Evolutionary conservation across 2,329 filamentous ascomycete species (phyloP), one percentile per base, ranked within the genome.

Genomic region (Pseudodiploospora longispora): DNA sequence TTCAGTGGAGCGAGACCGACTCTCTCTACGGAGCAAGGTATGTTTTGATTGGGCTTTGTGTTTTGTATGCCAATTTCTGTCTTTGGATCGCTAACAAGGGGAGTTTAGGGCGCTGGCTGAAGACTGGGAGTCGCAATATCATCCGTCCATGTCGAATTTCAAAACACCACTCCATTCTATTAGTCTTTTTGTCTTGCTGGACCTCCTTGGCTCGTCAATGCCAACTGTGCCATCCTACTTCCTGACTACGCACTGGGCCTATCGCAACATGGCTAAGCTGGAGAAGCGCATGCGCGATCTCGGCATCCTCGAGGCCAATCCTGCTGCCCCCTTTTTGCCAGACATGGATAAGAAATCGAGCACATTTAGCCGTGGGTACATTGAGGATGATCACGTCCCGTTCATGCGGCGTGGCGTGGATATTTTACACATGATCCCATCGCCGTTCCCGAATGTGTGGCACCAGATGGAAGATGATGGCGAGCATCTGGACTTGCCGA

Each of bases 161-260:
- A 78, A 77, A 45, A 91, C 76, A 1, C 80, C 82, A 0, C 70
- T 97, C 2, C 76, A 82, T 30, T 82, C 87, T 32, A 96, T 97
- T 58, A 83, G 82, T 43, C 75, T 97, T 8, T 95, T 97, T 60
- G 74, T 97, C 6, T 78, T 97, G n/a, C 77, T 97, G 30, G 93
- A 97, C 61, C 75, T 97, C 6, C 78, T 97, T 0, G 93, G 93
- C 6, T 68, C 79, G 0, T 66, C 76, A 8, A 64, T 78, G 36
- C 88, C 90, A 0, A 67, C 57, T 0, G 75, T 98, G 1, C 88
- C 88, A 1, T 94, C 87, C 1, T 96, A 91, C 67, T 96, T 94
- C 61, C 75, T 82, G 47, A 85, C 83, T 1, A 96, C 91, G 0
- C 91, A 97, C 61, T 96, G 91, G 91, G 89, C 90, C 1, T 97